These are phyloP conservation scores for Exophiala aquamarina DNA, from an alignment of 2,329 filamentous ascomycete species.

Conservation along the genomic window DNA sequence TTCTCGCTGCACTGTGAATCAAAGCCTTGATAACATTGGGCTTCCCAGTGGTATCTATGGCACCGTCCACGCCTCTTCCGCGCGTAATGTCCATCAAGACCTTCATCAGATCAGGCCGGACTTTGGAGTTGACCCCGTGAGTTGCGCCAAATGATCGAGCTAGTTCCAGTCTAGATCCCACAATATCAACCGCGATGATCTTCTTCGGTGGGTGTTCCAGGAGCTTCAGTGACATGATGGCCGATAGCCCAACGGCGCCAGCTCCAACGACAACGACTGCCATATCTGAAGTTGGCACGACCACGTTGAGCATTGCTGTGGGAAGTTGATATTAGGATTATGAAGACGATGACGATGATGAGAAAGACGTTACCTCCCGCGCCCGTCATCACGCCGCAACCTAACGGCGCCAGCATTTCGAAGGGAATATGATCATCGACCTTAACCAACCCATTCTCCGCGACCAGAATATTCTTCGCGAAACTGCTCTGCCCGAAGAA, in stretches of 20 bases:
- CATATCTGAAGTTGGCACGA: conserved; percentile 21
- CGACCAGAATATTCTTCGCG: conserved; percentile 29
- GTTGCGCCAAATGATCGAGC: conserved; percentile 49
- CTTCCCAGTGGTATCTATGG: conserved; percentile 26
- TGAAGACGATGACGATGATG: too few relatives aligned
- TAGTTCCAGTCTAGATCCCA: conserved; percentile 42
- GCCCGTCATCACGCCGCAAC: conserved; percentile 35
- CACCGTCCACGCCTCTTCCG: conserved; percentile 25
- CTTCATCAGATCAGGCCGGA: conserved; percentile 30
- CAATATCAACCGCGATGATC: conserved; percentile 49
- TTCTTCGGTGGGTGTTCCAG: conserved; percentile 23
- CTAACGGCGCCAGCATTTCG: conserved; percentile 30
- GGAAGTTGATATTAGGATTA: neutral
- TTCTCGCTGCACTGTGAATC: conserved; percentile 25
- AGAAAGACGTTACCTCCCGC: conserved; percentile 26
- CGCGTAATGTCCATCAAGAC: conserved; percentile 31
- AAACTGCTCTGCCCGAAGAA: conserved; percentile 36
- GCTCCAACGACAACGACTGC: conserved; percentile 34
- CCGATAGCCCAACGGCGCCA: conserved; percentile 35
- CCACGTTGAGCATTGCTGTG: conserved; percentile 27
- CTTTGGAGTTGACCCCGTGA: conserved; percentile 37
- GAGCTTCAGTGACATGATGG: conserved; percentile 35
- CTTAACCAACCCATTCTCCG: conserved; percentile 27
- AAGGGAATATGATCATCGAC: conserved; percentile 24
- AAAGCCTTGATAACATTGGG: conserved; percentile 23